Evolutionary conservation across 805 yeast genomes (phyloP), one percentile per base, ranked within the genome.

Genomic region (Kluyveromyces nonfermentans): DNA sequence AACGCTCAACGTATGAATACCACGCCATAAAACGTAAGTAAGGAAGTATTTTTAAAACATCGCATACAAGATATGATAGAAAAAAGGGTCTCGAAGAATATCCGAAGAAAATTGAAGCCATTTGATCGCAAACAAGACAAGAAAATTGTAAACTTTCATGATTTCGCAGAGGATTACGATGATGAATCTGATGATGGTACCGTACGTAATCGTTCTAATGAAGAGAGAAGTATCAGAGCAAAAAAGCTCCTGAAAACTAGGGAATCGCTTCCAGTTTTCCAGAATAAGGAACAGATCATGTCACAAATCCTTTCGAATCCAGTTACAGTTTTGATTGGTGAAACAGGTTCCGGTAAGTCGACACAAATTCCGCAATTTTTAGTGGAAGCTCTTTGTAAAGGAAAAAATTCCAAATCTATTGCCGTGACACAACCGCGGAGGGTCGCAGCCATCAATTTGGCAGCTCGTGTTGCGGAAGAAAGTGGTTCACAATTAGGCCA

Each of bases 381-480:
- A n/a, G 75, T 85, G 64, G 73, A 77, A 0, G 43, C 53, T 2
- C 45, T 60, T 7, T 37, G 43, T 9, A 33, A 38, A 7, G 25
- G 33, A 2, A 47, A 41, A 10, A 64, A 66, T 39, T 58, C 63
- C 32, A 62, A 64, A 16, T 78, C 77, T 47, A 80, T 90, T 17
- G 97, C 95, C 0, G 90, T 93, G 7, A 89, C 98, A 0, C 97
- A 90, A 67, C 98, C 98, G 1, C 82, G 98, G 67, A 75, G 97
- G 58, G 98, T 90, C 33, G 97, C 98, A 3, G 98, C 98, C 1
- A 86, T 93, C 41, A 87, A 88, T 48, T 73, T 90, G 59, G 97
- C 97, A 0, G 75, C 83, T 21, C 81, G 98, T 67, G 98, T 90
- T 4, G 78, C 96, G 12, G 86, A 85, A 52, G 98, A 90, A 63